Evolutionary conservation across 2,329 filamentous ascomycete genomes (phyloP).

Genomic region (Neonectria coccinea): DNA sequence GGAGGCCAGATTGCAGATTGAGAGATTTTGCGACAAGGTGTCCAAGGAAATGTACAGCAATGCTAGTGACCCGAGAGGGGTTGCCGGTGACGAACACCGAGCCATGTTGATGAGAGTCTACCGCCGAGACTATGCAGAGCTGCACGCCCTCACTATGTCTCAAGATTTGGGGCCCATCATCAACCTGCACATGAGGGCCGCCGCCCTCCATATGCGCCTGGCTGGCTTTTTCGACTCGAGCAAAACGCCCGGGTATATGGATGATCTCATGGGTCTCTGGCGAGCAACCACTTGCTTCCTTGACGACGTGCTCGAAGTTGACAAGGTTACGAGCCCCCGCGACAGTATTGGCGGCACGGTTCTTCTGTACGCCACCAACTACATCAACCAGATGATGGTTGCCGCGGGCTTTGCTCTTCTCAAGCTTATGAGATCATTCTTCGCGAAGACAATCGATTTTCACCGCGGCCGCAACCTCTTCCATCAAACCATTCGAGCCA

Average conservation of each 20-base stretch:
- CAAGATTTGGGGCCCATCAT: conserved; percentile 69
- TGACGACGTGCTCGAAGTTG: conserved; percentile 70
- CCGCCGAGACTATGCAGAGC: conserved; percentile 72
- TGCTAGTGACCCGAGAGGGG: conserved; percentile 76
- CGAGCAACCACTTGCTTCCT: conserved; percentile 77
- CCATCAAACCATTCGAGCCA: conserved; percentile 75
- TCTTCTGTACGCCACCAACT: conserved; percentile 76
- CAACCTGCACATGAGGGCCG: conserved; percentile 77
- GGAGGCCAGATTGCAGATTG: conserved; percentile 76
- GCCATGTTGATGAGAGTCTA: conserved; percentile 76
- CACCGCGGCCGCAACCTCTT: conserved; percentile 76
- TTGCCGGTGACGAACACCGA: conserved; percentile 74
- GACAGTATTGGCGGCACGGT: conserved; percentile 64
- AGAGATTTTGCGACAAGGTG: conserved; percentile 81
- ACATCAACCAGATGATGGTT: conserved; percentile 88
- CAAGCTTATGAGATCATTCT: conserved; percentile 83
- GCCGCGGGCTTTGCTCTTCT: conserved; percentile 81
- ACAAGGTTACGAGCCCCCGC: conserved; percentile 60
- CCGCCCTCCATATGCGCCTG: conserved; percentile 79
- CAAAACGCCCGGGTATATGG: conserved; percentile 75
- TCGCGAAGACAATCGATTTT: conserved; percentile 77
- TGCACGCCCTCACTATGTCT: conserved; percentile 70
- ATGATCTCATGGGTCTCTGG: conserved; percentile 82
- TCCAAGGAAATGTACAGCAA: conserved; percentile 85
- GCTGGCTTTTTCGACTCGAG: conserved; percentile 86